Conservation (phyloP, 176 grass and related monocot species). For the Musa troglodytarum region DNA sequence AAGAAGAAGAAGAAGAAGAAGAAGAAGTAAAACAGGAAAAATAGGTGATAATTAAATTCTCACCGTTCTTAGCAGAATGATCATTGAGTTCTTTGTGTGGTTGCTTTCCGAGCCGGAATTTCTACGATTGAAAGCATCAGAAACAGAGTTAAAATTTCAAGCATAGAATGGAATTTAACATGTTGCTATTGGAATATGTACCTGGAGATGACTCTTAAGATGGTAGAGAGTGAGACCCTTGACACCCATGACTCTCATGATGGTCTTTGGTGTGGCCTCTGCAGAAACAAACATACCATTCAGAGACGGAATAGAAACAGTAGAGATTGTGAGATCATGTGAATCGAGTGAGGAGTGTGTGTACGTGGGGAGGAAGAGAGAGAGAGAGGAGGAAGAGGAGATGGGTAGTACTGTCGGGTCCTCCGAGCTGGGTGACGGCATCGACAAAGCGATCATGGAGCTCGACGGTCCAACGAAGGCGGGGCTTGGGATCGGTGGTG, state of each 20-base stretch:
- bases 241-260: conserved; percentile 96
- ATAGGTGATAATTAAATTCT: not conserved
- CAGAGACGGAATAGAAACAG: too few relatives aligned
- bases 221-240: conserved; percentile 98
- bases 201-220: conserved; percentile 99
- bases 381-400: not conserved
- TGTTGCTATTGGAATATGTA: conserved; percentile 4
- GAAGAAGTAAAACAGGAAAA: conserved; percentile 1
- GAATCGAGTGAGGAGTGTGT: too few relatives aligned
- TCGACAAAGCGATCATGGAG: conserved; percentile 98
- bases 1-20: too few relatives aligned
- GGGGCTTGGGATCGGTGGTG: conserved; percentile 90
- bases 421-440: conserved; percentile 90
- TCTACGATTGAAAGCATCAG: not conserved
- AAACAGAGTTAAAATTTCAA: too few relatives aligned
- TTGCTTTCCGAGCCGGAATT: conserved; percentile 27
- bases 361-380: not conserved
- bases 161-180: too few relatives aligned
- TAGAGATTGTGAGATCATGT: not conserved
- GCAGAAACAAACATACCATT: conserved; percentile 9
- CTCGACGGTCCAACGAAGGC: conserved; percentile 96
- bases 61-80: conserved; percentile 19
- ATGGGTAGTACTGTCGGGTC: conserved; percentile 66
- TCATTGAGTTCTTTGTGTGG: conserved; percentile 28
- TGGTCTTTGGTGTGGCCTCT: conserved; percentile 99